Evolutionary conservation across 2,329 filamentous ascomycete species (phyloP).

Genomic region (Botrytis paeoniae): DNA sequence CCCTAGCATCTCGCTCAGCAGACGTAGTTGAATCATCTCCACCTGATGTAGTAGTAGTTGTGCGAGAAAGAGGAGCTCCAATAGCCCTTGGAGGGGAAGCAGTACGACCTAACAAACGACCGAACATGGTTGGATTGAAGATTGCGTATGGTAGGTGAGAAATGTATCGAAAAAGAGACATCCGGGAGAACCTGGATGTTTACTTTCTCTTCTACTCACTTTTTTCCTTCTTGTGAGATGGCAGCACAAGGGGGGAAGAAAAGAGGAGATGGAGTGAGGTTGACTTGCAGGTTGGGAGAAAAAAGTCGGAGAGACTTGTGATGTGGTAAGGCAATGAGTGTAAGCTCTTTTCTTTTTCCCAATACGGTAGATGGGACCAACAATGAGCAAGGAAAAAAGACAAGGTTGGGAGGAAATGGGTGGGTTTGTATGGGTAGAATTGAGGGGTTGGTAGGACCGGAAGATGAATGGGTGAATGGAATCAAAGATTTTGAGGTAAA

Average conservation of each 20-base stretch:
- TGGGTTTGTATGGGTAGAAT: background rate
- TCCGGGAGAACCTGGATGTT: conserved; percentile 20
- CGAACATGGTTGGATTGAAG: conserved; percentile 20
- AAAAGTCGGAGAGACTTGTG: background rate
- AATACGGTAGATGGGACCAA: background rate
- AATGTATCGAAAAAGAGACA: conserved; percentile 23
- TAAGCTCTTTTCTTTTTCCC: background rate
- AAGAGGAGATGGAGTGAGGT: conserved; percentile 12
- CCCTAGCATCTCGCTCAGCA: conserved; percentile 26
- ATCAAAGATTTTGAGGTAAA: background rate
- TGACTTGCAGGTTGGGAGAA: background rate
- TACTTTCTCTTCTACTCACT: conserved; percentile 12
- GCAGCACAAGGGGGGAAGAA: background rate
- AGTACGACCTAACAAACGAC: conserved; percentile 17
- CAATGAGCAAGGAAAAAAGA: background rate
- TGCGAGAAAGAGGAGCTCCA: conserved; percentile 3
- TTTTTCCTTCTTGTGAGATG: conserved; percentile 16
- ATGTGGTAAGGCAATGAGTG: background rate
- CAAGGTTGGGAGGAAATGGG: background rate
- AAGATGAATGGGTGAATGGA: background rate
- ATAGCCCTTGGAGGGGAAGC: conserved; percentile 21
- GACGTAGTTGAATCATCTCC: conserved; percentile 11
- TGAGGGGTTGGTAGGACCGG: background rate
- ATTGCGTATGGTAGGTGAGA: conserved; percentile 17
- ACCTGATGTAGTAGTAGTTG: background rate